These are phyloP conservation scores for Fusarium armeniacum DNA, from an alignment of 2,329 filamentous ascomycete genomes.

Conservation along the genomic window DNA sequence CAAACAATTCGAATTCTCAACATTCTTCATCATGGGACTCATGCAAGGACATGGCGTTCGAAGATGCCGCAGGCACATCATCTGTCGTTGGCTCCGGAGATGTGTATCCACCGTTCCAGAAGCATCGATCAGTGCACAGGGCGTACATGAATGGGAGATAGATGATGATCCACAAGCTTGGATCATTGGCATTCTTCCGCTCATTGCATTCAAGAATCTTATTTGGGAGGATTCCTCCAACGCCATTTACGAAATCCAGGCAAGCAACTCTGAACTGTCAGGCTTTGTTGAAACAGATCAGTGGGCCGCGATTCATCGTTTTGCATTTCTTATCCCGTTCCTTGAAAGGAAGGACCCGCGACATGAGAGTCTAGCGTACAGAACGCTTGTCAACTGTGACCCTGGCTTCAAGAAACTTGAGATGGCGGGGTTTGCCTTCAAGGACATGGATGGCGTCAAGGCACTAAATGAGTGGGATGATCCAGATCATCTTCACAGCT, in stretches of 20 bases:
- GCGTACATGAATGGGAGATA: rapidly evolving
- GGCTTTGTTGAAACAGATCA: background rate
- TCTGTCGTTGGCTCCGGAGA: background rate
- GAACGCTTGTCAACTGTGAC: background rate
- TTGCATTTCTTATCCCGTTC: background rate
- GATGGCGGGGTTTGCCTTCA: background rate
- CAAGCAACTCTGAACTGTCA: background rate
- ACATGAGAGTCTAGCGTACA: background rate
- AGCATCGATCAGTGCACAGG: rapidly evolving
- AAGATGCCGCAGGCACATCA: background rate
- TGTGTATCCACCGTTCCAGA: background rate
- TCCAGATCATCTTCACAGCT: background rate
- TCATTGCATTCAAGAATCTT: background rate
- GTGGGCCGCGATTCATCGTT: background rate
- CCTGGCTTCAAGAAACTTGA: background rate
- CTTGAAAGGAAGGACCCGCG: background rate
- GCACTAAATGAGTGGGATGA: background rate
- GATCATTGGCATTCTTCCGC: background rate
- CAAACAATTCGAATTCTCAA: background rate
- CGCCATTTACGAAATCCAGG: background rate
- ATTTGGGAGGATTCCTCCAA: background rate
- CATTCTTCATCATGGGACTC: background rate
- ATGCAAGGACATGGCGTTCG: background rate
- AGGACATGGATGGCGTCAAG: background rate
- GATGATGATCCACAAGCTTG: background rate